These are phyloP conservation scores for Zygotorulaspora mrakii DNA, from an alignment of 1,139 yeast genomes.

Conservation along the genomic window DNA sequence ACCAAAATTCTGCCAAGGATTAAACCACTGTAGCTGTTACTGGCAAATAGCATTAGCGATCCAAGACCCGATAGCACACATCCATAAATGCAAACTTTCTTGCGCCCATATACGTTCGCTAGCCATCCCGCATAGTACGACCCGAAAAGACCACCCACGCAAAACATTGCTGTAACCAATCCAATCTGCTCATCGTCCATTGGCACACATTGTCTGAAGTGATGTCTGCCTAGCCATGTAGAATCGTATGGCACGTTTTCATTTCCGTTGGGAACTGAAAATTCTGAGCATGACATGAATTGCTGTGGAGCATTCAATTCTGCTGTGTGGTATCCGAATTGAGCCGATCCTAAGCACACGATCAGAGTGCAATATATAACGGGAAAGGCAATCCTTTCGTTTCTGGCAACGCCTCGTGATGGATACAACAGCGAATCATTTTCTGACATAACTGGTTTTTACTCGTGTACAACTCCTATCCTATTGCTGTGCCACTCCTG, in stretches of 20 bases:
- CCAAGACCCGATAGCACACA: slow-evolving; percentile 61
- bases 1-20: slow-evolving; percentile 69
- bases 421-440: slow-evolving; percentile 12
- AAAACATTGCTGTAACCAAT: slow-evolving; percentile 73
- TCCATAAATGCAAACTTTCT: slow-evolving; percentile 53
- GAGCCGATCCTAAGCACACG: slow-evolving; percentile 71
- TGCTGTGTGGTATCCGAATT: slow-evolving; percentile 86
- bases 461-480: too few species aligned
- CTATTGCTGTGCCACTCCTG: too few species aligned
- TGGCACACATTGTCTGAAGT: slow-evolving; percentile 50
- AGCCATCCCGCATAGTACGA: slow-evolving; percentile 67
- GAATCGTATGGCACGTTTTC: slow-evolving; percentile 26
- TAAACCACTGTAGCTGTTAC: slow-evolving; percentile 46
- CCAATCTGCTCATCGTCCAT: slow-evolving; percentile 68
- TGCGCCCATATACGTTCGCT: slow-evolving; percentile 70
- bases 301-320: slow-evolving; percentile 82
- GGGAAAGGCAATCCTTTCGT: slow-evolving; percentile 15
- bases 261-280: slow-evolving; percentile 19
- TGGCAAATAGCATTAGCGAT: slow-evolving; percentile 55
- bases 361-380: slow-evolving; percentile 40
- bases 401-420: slow-evolving; percentile 2
- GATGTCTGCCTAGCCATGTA: slow-evolving; percentile 32
- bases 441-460: slow-evolving; percentile 2
- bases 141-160: slow-evolving; percentile 82
- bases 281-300: slow-evolving; percentile 48